A percentile compares a stretch with the other conserved stretches of the same genome.
Evolutionary conservation across 2,329 filamentous ascomycete species (phyloP).

Genomic region (Tolypocladium guangdongense): DNA sequence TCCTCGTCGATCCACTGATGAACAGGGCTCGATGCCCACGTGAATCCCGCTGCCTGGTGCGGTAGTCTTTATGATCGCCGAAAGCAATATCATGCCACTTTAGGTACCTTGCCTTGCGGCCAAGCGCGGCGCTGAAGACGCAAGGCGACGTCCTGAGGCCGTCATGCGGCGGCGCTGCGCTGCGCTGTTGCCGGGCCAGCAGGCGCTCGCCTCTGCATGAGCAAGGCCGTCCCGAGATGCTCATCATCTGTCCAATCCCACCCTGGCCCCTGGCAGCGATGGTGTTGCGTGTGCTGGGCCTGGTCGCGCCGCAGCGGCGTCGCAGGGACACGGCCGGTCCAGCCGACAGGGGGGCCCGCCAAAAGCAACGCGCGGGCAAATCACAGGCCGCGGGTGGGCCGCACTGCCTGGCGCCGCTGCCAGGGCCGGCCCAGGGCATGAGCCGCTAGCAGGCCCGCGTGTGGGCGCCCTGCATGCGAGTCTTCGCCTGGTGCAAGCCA

Average conservation of each 20-base stretch:
- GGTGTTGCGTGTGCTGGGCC: background rate
- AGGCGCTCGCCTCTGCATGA: background rate
- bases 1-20: too few species aligned
- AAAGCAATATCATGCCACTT: too few species aligned
- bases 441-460: background rate
- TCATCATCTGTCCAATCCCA: background rate
- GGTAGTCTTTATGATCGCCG: too few species aligned
- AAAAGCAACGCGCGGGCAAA: background rate
- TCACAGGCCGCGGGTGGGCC: constrained; percentile 1
- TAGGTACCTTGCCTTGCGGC: too few species aligned
- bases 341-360: background rate
- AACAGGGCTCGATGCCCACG: too few species aligned
- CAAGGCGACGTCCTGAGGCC: background rate
- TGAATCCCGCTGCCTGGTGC: too few species aligned
- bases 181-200: constrained; percentile 4
- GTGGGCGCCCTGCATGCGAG: background rate
- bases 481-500: background rate
- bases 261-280: background rate
- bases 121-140: background rate
- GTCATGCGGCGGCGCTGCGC: background rate
- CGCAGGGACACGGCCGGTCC: background rate
- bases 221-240: background rate
- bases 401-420: constrained; percentile 1
- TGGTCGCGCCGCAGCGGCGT: background rate
- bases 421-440: background rate